Base-by-base conservation (phyloP, 2,329 filamentous ascomycete genomes). In the Paecilomyces sp. region DNA sequence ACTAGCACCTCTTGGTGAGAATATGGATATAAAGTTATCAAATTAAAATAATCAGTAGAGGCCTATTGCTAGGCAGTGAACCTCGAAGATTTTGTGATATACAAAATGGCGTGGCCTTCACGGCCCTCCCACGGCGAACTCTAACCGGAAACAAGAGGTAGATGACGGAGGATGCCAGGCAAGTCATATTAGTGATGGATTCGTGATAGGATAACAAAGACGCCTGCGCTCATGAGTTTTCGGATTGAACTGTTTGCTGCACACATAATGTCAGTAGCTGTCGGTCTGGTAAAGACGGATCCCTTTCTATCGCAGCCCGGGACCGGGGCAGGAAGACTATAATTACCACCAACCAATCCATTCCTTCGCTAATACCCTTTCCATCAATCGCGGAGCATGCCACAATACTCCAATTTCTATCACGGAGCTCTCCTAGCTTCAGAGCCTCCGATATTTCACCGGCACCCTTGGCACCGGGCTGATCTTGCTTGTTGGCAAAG, bases 351-450 rank as follows among this genome's bases (percentile, higher is more conserved):
- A 99, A 81, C 94, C 94, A 99, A 77, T 99, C 94, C 94, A 99
- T 99, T 61, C 94, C 94, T 78, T 99, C 94, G 64, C 88, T 91
- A 53, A 99, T 90, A 74, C 94, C 94, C 70, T 90, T 89, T 52
- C 94, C 94, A 73, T 97, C 94, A 59, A 99, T 93, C 13, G 94
- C 94, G 66, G 91, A 96, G 77, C 94, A 99, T 24, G 92, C 93
- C 74, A 99, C 92, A 73, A 99, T 99, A 76, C 92, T 97, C 94
- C 94, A 99, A 82, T 97, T 99, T 70, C 94, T 85, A 76, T 99
- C 94, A 69, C 93, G 88, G 73, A 99, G 80, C 76, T 97, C 92
- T 58, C 91, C 92, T 66, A 99, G 78, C 69, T 88, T 89, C 75
- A 99, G 78, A 55, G 92, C 93, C 78, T 97, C 93, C 59, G 91